These are phyloP conservation scores for Ogataea parapolymorpha DNA, from an alignment of 805 yeast species.

Conservation along the genomic window DNA sequence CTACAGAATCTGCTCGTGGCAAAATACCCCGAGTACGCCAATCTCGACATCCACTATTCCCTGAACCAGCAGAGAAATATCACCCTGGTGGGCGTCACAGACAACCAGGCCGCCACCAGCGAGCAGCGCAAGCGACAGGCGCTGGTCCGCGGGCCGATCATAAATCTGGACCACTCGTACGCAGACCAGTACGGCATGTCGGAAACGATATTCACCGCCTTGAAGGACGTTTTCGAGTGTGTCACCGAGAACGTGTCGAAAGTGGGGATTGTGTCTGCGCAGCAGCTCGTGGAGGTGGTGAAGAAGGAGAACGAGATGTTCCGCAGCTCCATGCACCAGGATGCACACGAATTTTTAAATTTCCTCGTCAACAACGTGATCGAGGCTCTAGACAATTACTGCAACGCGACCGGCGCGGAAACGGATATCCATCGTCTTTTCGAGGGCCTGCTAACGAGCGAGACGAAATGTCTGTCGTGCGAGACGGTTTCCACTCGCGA, in stretches of 20 bases:
- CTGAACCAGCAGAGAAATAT: slow-evolving; percentile 42
- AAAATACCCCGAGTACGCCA: slow-evolving; percentile 33
- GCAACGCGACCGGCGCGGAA: slow-evolving; percentile 11
- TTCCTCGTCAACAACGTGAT: slow-evolving; percentile 67
- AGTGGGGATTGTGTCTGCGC: slow-evolving; percentile 85
- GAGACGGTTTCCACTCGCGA: slow-evolving; percentile 78
- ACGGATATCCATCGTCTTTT: slow-evolving; percentile 59
- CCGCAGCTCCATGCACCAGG: slow-evolving; percentile 93
- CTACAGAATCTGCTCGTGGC: slow-evolving; percentile 19
- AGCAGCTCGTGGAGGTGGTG: slow-evolving; percentile 65
- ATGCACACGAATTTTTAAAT: slow-evolving; percentile 95
- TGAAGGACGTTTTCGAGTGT: slow-evolving; percentile 83
- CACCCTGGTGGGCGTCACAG: slow-evolving; percentile 43
- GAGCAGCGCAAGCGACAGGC: slow-evolving; percentile 82
- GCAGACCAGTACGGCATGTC: slow-evolving; percentile 47
- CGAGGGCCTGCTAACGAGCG: slow-evolving; percentile 82
- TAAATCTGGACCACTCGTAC: slow-evolving; percentile 72
- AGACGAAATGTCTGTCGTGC: slow-evolving; percentile 86
- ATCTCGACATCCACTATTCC: slow-evolving; percentile 35
- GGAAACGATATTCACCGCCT: slow-evolving; percentile 55
- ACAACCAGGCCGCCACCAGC: slow-evolving; percentile 43
- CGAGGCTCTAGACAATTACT: slow-evolving; percentile 47
- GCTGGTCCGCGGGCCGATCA: slow-evolving; percentile 72
- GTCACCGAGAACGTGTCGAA: slow-evolving; percentile 67
- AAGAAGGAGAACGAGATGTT: slow-evolving; percentile 83